phyloP scores from a whole-genome alignment of 352 stramenopile species.

The Phytophthora hybrid region DNA sequence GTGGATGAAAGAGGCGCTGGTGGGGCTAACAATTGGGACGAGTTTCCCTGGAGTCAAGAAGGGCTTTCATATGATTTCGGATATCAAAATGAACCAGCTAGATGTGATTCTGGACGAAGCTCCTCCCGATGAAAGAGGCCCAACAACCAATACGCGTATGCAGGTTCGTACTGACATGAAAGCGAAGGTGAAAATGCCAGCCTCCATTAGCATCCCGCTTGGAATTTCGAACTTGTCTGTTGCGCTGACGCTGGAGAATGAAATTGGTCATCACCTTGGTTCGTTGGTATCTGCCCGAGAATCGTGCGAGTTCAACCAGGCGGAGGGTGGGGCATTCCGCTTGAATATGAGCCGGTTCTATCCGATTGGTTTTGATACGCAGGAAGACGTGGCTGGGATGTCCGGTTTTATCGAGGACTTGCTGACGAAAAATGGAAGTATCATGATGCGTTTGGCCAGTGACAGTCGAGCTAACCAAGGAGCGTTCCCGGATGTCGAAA shows the following conservation, averaged over 20 bases:
- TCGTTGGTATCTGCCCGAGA: constrained; percentile 63
- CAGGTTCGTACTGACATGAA: constrained; percentile 71
- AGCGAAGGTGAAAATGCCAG: constrained; percentile 76
- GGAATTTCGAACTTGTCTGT: constrained; percentile 75
- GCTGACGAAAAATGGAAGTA: constrained; percentile 63
- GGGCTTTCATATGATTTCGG: constrained; percentile 72
- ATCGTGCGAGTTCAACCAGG: constrained; percentile 70
- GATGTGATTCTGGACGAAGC: constrained; percentile 66
- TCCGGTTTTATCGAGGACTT: constrained; percentile 63
- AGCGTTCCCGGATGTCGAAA: constrained; percentile 74
- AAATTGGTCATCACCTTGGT: constrained; percentile 45
- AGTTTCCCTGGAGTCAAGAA: constrained; percentile 66
- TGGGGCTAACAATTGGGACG: constrained; percentile 69
- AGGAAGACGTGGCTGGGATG: constrained; percentile 56
- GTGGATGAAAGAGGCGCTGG: constrained; percentile 70
- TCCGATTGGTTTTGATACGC: constrained; percentile 56
- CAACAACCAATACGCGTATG: constrained; percentile 74
- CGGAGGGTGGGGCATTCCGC: constrained; percentile 59
- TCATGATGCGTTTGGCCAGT: constrained; percentile 68
- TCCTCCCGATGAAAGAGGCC: constrained; percentile 20
- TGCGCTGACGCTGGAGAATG: constrained; percentile 60
- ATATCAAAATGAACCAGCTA: constrained; percentile 73
- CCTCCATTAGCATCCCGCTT: constrained; percentile 73
- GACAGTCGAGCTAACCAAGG: constrained; percentile 46
- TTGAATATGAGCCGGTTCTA: constrained; percentile 84